These are phyloP conservation scores for Beauveria rudraprayagi DNA, from an alignment of 2,329 filamentous ascomycete genomes.

Conservation along the genomic window DNA sequence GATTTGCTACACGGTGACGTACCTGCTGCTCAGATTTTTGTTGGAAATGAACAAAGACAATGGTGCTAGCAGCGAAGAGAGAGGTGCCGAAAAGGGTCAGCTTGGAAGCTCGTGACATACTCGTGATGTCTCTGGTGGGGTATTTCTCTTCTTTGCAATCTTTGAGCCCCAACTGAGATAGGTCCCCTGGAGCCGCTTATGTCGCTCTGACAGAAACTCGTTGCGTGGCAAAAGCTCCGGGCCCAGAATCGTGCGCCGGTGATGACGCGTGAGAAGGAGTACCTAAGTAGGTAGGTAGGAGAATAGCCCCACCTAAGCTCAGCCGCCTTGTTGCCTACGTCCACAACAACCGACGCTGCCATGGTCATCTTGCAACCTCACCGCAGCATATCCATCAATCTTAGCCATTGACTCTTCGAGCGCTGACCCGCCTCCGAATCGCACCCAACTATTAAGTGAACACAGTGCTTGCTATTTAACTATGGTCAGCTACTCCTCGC, in stretches of 20 bases:
- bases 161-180: not conserved
- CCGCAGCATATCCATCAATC: not conserved
- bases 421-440: not conserved
- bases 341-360: not conserved
- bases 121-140: not conserved
- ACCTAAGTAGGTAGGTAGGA: too few species aligned
- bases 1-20: constrained; percentile 22
- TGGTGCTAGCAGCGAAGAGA: constrained; percentile 64
- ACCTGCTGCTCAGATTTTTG: constrained; percentile 80
- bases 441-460: not conserved
- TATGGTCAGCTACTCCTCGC: not conserved
- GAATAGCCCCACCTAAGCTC: constrained; percentile 8
- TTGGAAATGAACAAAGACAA: constrained; percentile 81
- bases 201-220: not conserved
- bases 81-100: constrained; percentile 74
- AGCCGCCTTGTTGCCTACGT: not conserved
- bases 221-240: not conserved
- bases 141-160: not conserved
- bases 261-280: not conserved
- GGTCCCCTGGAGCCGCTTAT: not conserved
- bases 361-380: not conserved
- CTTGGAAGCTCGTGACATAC: constrained; percentile 87
- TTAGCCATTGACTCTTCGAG: not conserved
- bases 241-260: not conserved
- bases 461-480: not conserved